A percentile compares a stretch with the other conserved stretches of the same genome.
Evolutionary conservation across 257 asterid genomes (phyloP).

Genomic region (Paulownia fortunei): DNA sequence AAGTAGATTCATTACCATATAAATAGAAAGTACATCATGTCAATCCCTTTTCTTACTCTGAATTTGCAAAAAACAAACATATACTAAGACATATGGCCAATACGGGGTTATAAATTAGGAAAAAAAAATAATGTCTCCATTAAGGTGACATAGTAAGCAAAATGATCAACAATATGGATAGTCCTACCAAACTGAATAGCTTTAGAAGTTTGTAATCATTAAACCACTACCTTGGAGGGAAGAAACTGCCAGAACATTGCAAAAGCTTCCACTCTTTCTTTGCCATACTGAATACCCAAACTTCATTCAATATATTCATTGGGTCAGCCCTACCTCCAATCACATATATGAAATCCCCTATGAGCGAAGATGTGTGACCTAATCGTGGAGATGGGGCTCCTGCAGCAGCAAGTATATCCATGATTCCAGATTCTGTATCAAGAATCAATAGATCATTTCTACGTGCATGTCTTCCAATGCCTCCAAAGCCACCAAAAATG

Average conservation of each 20-base stretch:
- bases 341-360: slow-evolving; percentile 69
- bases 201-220: slow-evolving; percentile 7
- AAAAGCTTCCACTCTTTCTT: slow-evolving; percentile 71
- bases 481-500: slow-evolving; percentile 97
- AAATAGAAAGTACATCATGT: not conserved
- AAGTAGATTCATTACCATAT: slow-evolving; percentile 5
- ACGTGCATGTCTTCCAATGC: slow-evolving; percentile 91
- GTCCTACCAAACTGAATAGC: slow-evolving; percentile 14
- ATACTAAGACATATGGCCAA: not conserved
- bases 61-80: not conserved
- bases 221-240: slow-evolving; percentile 73
- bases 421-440: slow-evolving; percentile 52
- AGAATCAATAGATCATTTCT: slow-evolving; percentile 71
- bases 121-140: not conserved
- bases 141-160: slow-evolving; percentile 11
- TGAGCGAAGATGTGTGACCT: slow-evolving; percentile 76
- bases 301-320: slow-evolving; percentile 74
- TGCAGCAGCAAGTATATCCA: slow-evolving; percentile 55
- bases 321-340: slow-evolving; percentile 99
- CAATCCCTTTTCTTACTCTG: not conserved
- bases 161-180: not conserved
- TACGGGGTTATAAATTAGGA: not conserved
- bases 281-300: slow-evolving; percentile 63
- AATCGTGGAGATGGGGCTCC: slow-evolving; percentile 84
- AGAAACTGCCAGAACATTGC: slow-evolving; percentile 67